Percentiles rank a stretch among this genome's conserved stretches.
These are phyloP conservation scores for Penicillium griseofulvum DNA, from an alignment of 2,329 filamentous ascomycete genomes.

Conservation along the genomic window DNA sequence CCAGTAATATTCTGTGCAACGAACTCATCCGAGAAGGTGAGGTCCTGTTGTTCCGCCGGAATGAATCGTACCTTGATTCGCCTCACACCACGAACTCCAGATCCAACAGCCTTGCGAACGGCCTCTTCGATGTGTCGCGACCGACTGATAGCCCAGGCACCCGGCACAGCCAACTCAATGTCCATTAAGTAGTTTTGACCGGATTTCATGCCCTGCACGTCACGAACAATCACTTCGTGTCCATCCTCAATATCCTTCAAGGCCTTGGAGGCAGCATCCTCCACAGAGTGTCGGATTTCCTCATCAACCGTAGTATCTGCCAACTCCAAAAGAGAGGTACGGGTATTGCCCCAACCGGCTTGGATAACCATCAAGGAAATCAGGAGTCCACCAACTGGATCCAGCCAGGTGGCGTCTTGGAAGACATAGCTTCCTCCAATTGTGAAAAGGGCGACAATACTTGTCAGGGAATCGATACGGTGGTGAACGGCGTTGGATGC, in stretches of 20 bases:
- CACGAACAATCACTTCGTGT: conserved; percentile 66
- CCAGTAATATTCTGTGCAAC: conserved; percentile 60
- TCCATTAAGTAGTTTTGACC: conserved; percentile 96
- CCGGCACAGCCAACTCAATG: conserved; percentile 77
- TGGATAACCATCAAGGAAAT: conserved; percentile 93
- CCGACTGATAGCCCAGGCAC: conserved; percentile 70
- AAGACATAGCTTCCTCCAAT: conserved; percentile 88
- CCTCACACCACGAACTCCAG: conserved; percentile 78
- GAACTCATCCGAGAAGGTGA: conserved; percentile 73
- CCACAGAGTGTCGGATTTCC: conserved; percentile 72
- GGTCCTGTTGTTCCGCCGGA: conserved; percentile 58
- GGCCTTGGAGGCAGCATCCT: conserved; percentile 61
- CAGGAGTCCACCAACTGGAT: conserved; percentile 86
- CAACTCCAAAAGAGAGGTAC: conserved; percentile 77
- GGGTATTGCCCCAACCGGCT: conserved; percentile 83
- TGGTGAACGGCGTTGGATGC: conserved; percentile 96
- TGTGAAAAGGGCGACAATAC: conserved; percentile 84
- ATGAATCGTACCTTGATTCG: conserved; percentile 82
- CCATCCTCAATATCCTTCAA: conserved; percentile 56
- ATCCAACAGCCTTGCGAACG: conserved; percentile 69
- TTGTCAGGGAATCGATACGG: conserved; percentile 91
- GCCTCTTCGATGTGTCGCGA: conserved; percentile 67
- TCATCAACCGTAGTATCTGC: conserved; percentile 87
- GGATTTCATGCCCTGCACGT: conserved; percentile 86
- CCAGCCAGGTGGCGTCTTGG: conserved; percentile 82